Conservation (phyloP, 345 rosid species). For the Laguncularia racemosa region DNA sequence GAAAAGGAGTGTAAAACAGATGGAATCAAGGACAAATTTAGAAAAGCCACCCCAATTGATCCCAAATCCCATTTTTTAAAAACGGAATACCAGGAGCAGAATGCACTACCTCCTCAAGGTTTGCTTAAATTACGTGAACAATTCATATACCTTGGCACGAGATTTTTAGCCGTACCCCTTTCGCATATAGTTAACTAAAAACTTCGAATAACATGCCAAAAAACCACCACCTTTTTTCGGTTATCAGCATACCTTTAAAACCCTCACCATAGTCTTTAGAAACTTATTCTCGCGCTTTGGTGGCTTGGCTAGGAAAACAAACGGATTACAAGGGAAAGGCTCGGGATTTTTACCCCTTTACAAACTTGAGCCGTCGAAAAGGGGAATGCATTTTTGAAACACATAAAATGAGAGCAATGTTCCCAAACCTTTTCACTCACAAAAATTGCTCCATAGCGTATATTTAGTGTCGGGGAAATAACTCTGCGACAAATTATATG, state of each 20-base stretch:
- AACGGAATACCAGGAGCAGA: conserved; percentile 88
- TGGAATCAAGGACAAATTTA: conserved; percentile 85
- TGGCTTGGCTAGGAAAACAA: conserved; percentile 97
- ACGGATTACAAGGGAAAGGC: conserved; percentile 84
- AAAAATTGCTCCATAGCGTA: no score
- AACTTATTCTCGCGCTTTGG: conserved; percentile 87
- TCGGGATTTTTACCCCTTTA: conserved; percentile 95
- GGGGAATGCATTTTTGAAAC: conserved; percentile 71
- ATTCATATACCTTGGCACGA: conserved; percentile 86
- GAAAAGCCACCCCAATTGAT: conserved; percentile 90
- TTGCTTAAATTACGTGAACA: conserved; percentile 79
- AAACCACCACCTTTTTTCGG: conserved; percentile 81
- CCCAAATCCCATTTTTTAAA: conserved; percentile 89
- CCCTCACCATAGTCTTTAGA: conserved; percentile 94
- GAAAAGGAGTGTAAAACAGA: conserved; percentile 84
- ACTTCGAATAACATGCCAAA: conserved; percentile 91
- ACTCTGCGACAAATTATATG: conserved; percentile 79
- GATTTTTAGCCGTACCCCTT: conserved; percentile 89
- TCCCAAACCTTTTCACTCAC: conserved; percentile 90
- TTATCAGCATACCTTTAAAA: conserved; percentile 95
- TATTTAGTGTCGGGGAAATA: conserved; percentile 76
- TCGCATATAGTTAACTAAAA: conserved; percentile 93
- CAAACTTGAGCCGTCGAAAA: conserved; percentile 68
- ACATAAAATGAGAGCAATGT: conserved; percentile 92
- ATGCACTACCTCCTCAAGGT: conserved; percentile 71